Evolutionary conservation across 768 basidiomycete species (phyloP).

Genomic region (Russula sp.): DNA sequence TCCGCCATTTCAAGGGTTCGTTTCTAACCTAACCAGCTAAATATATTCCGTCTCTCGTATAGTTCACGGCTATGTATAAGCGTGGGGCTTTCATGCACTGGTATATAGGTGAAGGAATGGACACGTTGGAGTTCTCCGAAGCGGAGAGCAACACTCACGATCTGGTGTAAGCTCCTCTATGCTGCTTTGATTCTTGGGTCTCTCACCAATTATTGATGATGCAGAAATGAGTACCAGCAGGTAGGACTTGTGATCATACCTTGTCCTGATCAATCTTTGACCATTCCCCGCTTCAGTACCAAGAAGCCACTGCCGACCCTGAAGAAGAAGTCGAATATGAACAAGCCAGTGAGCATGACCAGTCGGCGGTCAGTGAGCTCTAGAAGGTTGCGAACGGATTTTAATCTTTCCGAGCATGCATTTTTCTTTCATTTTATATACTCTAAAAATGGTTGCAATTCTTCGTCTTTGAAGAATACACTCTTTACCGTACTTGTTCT

Average conservation of each 20-base stretch:
- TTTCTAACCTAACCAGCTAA: neutral
- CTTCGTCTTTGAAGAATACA: neutral
- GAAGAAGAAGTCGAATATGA: slow-evolving; percentile 22
- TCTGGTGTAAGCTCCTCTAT: slow-evolving; percentile 54
- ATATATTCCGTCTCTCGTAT: neutral
- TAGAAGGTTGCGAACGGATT: neutral
- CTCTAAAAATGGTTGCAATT: neutral
- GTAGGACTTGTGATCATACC: slow-evolving; percentile 31
- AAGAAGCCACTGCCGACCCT: slow-evolving; percentile 22
- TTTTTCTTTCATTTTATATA: neutral
- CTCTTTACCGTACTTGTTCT: neutral
- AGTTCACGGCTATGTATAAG: slow-evolving; percentile 81
- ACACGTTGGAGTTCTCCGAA: slow-evolving; percentile 78
- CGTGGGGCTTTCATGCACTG: slow-evolving; percentile 84
- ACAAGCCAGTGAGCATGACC: slow-evolving; percentile 7
- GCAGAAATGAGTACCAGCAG: slow-evolving; percentile 88
- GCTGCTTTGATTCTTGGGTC: slow-evolving; percentile 7
- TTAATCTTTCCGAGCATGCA: neutral
- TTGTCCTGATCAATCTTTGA: neutral
- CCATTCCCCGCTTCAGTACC: slow-evolving; percentile 14
- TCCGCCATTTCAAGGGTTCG: slow-evolving; percentile 27
- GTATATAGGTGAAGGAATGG: slow-evolving; percentile 93
- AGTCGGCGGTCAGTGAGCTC: neutral
- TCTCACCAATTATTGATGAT: slow-evolving; percentile 14
- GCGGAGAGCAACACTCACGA: slow-evolving; percentile 81